Base-by-base conservation (phyloP, 116 monocot genomes). In the Cymodocea nodosa region DNA sequence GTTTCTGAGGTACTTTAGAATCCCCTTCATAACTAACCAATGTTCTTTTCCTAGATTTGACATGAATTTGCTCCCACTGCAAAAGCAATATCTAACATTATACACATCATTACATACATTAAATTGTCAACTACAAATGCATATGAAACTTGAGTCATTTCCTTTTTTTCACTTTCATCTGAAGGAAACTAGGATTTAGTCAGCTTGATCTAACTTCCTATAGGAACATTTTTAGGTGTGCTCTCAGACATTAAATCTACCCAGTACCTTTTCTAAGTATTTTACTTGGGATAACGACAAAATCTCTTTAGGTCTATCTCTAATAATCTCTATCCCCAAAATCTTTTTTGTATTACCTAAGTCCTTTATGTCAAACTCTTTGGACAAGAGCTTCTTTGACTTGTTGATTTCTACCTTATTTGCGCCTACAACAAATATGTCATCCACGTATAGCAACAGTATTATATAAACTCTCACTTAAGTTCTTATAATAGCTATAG, bases 71-170 rank as follows among this genome's bases (percentile, higher is more conserved):
- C 16, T 23, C 60, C 49, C 57, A 70, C 24, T 30, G 50, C 14
- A 51, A 61, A 50, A 35, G 59, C 19, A 61, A 70, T 70, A 34
- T 70, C 3, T 10, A 23, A 23, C 13, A 5, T 70, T 34, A 61
- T 61, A 50, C 35, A 70, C 18, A 70, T 20, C 70, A 70, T 70
- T n/a, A 30, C 60, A 70, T 70, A 70, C 60, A 70, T 70, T 1
- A 70, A 15, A 61, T 16, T 50, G 9, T 50, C 4, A 19, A 50
- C 8, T 24, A 5, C 37, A 24, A 1, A 50, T 17, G 40, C 59
- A 70, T 70, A 61, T 8, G 59, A 50, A 50, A 70, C 52, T 60
- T 1, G 6, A 1, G 15, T n/a, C 64, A 64, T 64, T 12, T 23
- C 0, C 48, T 48, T 64, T 4, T 44, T 17, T 20, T 50, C 9